These are phyloP conservation scores for Acacia melanoxylon DNA, from an alignment of 306 rosid genomes.

Conservation along the genomic window DNA sequence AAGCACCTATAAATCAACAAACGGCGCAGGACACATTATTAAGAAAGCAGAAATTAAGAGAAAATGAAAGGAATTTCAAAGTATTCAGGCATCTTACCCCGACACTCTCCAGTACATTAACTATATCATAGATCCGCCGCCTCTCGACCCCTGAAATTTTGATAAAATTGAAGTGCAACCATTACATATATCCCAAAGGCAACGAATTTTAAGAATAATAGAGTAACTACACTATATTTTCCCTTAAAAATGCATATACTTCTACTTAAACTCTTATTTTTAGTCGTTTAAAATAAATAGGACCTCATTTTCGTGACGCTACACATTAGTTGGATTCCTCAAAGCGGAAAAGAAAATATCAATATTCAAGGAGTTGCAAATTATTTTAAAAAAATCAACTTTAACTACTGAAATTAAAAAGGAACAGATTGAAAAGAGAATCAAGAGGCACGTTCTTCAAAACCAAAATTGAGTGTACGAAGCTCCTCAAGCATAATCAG, in stretches of 20 bases:
- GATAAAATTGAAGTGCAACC: neutral
- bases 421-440: neutral
- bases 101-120: constrained; percentile 84
- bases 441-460: neutral
- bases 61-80: neutral
- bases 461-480: neutral
- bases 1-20: constrained; percentile 53
- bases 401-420: neutral
- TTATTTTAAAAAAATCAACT: neutral
- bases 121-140: constrained; percentile 92
- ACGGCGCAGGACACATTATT: neutral
- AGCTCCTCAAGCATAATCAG: neutral
- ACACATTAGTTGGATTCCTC: neutral
- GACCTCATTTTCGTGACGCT: neutral
- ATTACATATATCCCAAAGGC: neutral
- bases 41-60: neutral
- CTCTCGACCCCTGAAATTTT: constrained; percentile 72
- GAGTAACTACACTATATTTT: neutral
- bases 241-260: neutral
- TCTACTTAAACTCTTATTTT: neutral
- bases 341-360: neutral
- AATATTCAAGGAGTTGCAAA: neutral
- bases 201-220: neutral
- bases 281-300: neutral
- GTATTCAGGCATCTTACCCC: constrained; percentile 49